These are phyloP conservation scores for Quercus engelmannii DNA, from an alignment of 306 rosid genomes.

Conservation along the genomic window DNA sequence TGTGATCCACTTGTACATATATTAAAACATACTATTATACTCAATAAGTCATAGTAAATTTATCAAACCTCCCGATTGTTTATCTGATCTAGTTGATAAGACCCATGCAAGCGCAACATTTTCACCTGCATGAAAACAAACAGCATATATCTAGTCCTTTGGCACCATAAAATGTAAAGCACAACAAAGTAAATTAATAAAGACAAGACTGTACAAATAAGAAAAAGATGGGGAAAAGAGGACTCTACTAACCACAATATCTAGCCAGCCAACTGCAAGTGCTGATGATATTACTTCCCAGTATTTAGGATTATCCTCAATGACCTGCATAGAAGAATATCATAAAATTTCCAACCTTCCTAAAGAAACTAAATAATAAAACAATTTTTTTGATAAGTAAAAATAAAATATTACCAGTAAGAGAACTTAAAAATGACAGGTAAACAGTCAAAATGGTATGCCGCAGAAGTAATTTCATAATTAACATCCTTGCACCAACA, in stretches of 20 bases:
- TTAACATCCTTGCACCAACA: neutral
- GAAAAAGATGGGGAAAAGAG: neutral
- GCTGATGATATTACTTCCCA: constrained; percentile 84
- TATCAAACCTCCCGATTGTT: constrained; percentile 79
- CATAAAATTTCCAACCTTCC: constrained; percentile 17
- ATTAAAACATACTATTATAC: neutral
- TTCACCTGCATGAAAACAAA: constrained; percentile 63
- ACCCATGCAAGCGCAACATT: constrained; percentile 87
- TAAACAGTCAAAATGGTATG: neutral
- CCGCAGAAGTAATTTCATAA: neutral
- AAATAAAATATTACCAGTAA: neutral
- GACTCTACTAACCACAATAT: constrained; percentile 69
- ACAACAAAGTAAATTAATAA: constrained; percentile 19
- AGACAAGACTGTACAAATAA: neutral
- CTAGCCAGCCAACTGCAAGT: constrained; percentile 92
- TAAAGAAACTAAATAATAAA: constrained; percentile 13
- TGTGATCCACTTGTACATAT: neutral
- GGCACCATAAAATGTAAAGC: constrained; percentile 20
- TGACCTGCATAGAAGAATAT: constrained; percentile 49
- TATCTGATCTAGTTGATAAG: constrained; percentile 77
- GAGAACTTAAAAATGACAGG: neutral
- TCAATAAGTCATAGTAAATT: constrained; percentile 8
- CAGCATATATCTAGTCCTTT: constrained; percentile 12
- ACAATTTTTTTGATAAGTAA: too few species aligned
- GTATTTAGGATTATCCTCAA: constrained; percentile 76